Conservation (phyloP, 2,329 filamentous ascomycete species). For the Teratosphaeriaceae sp. region DNA sequence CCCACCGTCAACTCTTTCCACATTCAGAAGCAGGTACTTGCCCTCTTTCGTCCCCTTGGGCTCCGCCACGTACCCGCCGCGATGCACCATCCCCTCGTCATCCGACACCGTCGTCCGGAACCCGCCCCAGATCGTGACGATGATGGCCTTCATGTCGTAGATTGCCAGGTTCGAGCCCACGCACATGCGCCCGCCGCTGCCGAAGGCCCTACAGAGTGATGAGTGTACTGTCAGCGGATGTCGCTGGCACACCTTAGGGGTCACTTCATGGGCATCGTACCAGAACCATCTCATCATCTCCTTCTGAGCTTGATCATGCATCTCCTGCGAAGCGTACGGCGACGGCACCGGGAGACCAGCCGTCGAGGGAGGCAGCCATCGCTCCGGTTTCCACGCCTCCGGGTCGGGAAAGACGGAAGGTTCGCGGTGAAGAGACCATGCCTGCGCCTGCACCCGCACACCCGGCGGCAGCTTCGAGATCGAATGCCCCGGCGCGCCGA, state of each 20-base stretch:
- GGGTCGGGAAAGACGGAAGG: conserved; percentile 39
- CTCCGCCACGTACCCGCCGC: conserved; percentile 43
- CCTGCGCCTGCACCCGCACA: conserved; percentile 41
- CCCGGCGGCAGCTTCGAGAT: conserved; percentile 34
- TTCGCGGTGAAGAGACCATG: conserved; percentile 41
- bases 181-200: conserved; percentile 45
- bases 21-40: too few relatives aligned
- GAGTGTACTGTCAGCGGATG: too few relatives aligned
- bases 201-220: too few relatives aligned
- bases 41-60: conserved; percentile 30
- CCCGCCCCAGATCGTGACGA: conserved; percentile 64
- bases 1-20: too few relatives aligned
- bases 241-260: too few relatives aligned
- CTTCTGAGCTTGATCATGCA: conserved; percentile 23
- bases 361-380: conserved; percentile 33
- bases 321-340: conserved; percentile 14
- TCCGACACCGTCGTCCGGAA: conserved; percentile 36
- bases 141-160: conserved; percentile 63
- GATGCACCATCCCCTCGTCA: conserved; percentile 38
- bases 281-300: conserved; percentile 46
- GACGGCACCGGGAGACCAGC: not conserved
- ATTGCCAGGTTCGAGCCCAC: conserved; percentile 44
- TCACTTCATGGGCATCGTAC: too few relatives aligned
- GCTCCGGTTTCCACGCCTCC: conserved; percentile 33
- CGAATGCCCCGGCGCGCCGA: conserved; percentile 30